A percentile compares a stretch with the other conserved stretches of the same genome.
These are phyloP conservation scores for Canavalia ensiformis DNA, from an alignment of 306 rosid genomes.

Conservation along the genomic window DNA sequence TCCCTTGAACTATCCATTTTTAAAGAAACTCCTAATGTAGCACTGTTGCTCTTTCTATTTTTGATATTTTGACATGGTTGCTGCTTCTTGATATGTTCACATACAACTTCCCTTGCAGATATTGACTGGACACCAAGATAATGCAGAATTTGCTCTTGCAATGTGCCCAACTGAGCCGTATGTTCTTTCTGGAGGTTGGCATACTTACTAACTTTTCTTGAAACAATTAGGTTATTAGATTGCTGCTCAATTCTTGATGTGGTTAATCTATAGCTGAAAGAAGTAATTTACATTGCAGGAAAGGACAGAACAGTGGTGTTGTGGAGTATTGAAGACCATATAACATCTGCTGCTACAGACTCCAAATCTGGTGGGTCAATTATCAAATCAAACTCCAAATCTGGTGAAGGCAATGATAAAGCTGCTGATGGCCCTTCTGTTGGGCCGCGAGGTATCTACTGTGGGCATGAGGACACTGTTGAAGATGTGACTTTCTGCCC, in stretches of 20 bases:
- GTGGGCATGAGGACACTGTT: slow-evolving; percentile 95
- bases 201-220: background rate
- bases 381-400: slow-evolving; percentile 64
- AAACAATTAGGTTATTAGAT: slow-evolving; percentile 21
- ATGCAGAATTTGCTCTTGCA: slow-evolving; percentile 99
- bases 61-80: slow-evolving; percentile 20
- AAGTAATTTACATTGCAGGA: slow-evolving; percentile 61
- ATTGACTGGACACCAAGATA: slow-evolving; percentile 97
- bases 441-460: slow-evolving; percentile 93
- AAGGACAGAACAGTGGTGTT: slow-evolving; percentile 94
- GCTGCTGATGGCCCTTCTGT: slow-evolving; percentile 82
- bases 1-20: slow-evolving; percentile 4
- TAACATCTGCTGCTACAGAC: slow-evolving; percentile 77
- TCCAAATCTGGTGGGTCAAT: slow-evolving; percentile 84
- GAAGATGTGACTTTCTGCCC: slow-evolving; percentile 99
- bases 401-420: slow-evolving; percentile 84
- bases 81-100: slow-evolving; percentile 18
- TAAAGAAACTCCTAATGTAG: background rate
- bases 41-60: background rate
- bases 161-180: slow-evolving; percentile 99
- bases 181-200: slow-evolving; percentile 95
- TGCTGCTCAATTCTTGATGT: slow-evolving; percentile 7
- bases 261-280: slow-evolving; percentile 32
- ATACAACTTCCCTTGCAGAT: slow-evolving; percentile 58
- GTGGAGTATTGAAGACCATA: slow-evolving; percentile 99